Percentiles rank a stretch among this genome's conserved stretches.
These are phyloP conservation scores for Cenococcum geophilum DNA, from an alignment of 495 filamentous ascomycete species.

Conservation along the genomic window DNA sequence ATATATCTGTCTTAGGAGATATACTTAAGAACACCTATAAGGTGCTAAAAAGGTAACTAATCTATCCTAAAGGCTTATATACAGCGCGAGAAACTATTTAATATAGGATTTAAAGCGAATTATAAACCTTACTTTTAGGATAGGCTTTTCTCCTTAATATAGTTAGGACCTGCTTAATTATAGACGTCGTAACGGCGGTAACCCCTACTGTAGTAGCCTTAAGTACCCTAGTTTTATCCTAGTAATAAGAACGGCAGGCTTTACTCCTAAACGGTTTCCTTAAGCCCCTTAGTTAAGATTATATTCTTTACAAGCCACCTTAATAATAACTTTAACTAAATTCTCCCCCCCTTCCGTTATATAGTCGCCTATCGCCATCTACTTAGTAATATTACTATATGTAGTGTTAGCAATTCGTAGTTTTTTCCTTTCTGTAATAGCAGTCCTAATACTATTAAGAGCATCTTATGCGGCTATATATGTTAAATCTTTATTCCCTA, in stretches of 20 bases:
- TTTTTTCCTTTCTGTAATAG: constrained; percentile 8
- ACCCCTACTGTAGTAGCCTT: constrained; percentile 11
- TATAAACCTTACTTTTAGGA: background rate
- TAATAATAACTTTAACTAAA: constrained; percentile 11
- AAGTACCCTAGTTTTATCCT: constrained; percentile 7
- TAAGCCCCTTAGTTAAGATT: constrained; percentile 3
- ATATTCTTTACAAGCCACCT: background rate
- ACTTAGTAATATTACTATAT: background rate
- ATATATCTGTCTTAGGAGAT: too few relatives aligned
- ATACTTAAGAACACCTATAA: too few relatives aligned
- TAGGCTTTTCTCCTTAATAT: background rate
- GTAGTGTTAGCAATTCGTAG: background rate
- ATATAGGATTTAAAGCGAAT: too few relatives aligned
- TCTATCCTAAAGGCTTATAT: too few relatives aligned
- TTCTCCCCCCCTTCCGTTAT: background rate
- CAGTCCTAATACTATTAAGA: background rate
- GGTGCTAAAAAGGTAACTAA: too few relatives aligned
- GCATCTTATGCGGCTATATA: too few relatives aligned
- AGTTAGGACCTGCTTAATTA: constrained; percentile 10
- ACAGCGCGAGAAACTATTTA: too few relatives aligned
- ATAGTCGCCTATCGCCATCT: background rate
- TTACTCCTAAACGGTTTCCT: too few relatives aligned
- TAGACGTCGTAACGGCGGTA: constrained; percentile 13
- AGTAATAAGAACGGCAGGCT: too few relatives aligned
- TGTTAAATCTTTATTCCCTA: too few relatives aligned